Evolutionary conservation across 805 yeast genomes (phyloP).

Genomic region (Ogataea ramenticola): DNA sequence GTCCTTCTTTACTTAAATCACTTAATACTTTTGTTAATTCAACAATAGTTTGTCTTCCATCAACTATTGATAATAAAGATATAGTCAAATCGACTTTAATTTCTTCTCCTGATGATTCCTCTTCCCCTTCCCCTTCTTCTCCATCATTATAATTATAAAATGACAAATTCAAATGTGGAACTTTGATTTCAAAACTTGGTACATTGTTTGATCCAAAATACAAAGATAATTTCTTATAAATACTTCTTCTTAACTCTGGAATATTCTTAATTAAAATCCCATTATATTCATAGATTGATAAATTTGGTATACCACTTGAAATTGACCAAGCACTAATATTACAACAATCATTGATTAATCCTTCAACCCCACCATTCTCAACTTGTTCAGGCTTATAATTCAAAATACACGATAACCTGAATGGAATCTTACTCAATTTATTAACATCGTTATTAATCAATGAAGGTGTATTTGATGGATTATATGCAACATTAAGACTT

Average conservation of each 20-base stretch:
- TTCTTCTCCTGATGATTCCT: slow-evolving; percentile 12
- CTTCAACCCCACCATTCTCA: slow-evolving; percentile 86
- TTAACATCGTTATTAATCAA: slow-evolving; percentile 77
- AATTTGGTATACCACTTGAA: slow-evolving; percentile 73
- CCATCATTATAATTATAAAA: slow-evolving; percentile 34
- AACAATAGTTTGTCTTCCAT: slow-evolving; percentile 86
- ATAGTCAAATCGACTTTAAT: slow-evolving; percentile 49
- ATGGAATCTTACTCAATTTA: slow-evolving; percentile 70
- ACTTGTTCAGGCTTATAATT: slow-evolving; percentile 67
- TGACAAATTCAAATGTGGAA: slow-evolving; percentile 59
- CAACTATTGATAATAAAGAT: slow-evolving; percentile 61
- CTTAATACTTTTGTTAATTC: slow-evolving; percentile 84
- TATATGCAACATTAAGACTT: slow-evolving; percentile 56
- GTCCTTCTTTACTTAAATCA: slow-evolving; percentile 56
- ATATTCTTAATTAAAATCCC: slow-evolving; percentile 56
- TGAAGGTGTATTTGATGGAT: slow-evolving; percentile 72
- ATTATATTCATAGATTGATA: slow-evolving; percentile 72
- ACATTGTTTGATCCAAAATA: slow-evolving; percentile 69
- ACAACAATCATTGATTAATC: slow-evolving; percentile 66
- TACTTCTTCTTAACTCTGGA: slow-evolving; percentile 47
- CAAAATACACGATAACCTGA: slow-evolving; percentile 67
- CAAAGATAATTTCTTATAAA: slow-evolving; percentile 50
- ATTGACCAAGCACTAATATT: slow-evolving; percentile 82
- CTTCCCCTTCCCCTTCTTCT: slow-evolving; percentile 21
- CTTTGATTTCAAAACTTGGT: slow-evolving; percentile 54